Evolutionary conservation across 305 asterid genomes (phyloP), one percentile per base, ranked within the genome.

Genomic region (Fraxinus latifolia): DNA sequence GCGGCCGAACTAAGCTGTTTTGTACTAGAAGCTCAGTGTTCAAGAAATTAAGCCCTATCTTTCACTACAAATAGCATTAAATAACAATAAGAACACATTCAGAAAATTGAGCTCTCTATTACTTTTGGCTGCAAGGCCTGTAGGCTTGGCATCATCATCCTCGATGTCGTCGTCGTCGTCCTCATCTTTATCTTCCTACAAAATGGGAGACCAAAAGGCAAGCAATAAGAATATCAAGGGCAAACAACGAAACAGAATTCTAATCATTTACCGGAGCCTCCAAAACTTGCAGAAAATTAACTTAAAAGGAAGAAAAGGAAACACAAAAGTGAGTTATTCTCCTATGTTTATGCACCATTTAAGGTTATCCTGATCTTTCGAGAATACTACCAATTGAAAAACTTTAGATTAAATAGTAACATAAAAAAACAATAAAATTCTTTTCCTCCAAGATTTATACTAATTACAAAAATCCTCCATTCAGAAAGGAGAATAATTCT

Each of bases 61-160:
- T 27, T 5, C 53, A 65, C 79, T 53, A 37, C 81, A 34, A 14
- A 29, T n/a, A 72, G 32, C 39, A 55, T 72, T n/a, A 37, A 39
- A 44, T 29, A 76, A 65, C 21, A 50, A 83, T 14, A 39, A 15
- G 67, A 27, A 55, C 23, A 79, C 58, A 74, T 83, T 62, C 60
- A 82, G 80, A 50, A 77, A 77, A 81, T 27, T 53, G 31, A 76
- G 83, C 34, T 27, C 33, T 60, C 32, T 73, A 92, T 77, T 93
- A 95, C 99, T 93, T 85, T 93, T 90, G 62, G 96, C 97, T 78
- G 85, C 93, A 83, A 91, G 81, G 42, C 97, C 96, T 83, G 85
- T 94, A 21, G 90, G 84, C 78, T 82, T 72, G 82, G 85, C 92
- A 78, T 91, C 92, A 3, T 85, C 90, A 14, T 90, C 90, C 42